Evolutionary conservation across 2,329 filamentous ascomycete genomes (phyloP).

Genomic region (Clonostachys byssicola): DNA sequence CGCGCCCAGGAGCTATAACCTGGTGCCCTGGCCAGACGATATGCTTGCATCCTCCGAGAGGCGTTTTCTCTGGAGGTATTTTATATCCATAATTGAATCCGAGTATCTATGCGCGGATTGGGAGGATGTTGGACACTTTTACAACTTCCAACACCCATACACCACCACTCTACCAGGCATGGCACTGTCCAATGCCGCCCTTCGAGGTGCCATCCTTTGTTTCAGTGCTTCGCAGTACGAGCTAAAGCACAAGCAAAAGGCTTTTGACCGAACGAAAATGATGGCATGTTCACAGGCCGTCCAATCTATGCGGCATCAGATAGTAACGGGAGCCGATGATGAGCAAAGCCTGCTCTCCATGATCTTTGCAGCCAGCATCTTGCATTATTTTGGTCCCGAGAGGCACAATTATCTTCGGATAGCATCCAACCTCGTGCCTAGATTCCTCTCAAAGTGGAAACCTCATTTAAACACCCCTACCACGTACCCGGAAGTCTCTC

Average conservation of each 20-base stretch:
- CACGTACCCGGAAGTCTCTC: conserved; percentile 2
- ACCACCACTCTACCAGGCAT: conserved; percentile 6
- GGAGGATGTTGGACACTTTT: conserved; percentile 7
- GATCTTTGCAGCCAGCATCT: conserved; percentile 5
- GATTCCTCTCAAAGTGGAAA: not conserved
- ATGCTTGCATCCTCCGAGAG: conserved; percentile 8
- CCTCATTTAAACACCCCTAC: not conserved
- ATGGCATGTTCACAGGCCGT: conserved; percentile 4
- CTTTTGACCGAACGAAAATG: conserved; percentile 1
- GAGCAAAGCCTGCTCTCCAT: conserved; percentile 4
- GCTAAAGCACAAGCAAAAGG: conserved; percentile 1
- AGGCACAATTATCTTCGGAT: conserved; percentile 4
- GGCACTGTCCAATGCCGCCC: conserved; percentile 5
- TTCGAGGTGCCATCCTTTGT: conserved; percentile 6
- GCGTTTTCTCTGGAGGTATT: conserved; percentile 10
- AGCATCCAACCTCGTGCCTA: conserved; percentile 1
- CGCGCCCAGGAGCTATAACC: conserved; percentile 3
- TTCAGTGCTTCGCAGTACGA: conserved; percentile 8
- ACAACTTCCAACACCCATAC: conserved; percentile 9
- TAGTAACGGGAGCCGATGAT: not conserved
- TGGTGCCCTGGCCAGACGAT: conserved; percentile 10
- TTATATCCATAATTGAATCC: conserved; percentile 4
- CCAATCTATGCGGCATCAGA: conserved; percentile 1
- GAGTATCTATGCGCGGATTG: conserved; percentile 8
- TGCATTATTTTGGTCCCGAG: conserved; percentile 5